Base-by-base conservation (phyloP, 345 rosid species). In the Eucalyptus rudis region DNA sequence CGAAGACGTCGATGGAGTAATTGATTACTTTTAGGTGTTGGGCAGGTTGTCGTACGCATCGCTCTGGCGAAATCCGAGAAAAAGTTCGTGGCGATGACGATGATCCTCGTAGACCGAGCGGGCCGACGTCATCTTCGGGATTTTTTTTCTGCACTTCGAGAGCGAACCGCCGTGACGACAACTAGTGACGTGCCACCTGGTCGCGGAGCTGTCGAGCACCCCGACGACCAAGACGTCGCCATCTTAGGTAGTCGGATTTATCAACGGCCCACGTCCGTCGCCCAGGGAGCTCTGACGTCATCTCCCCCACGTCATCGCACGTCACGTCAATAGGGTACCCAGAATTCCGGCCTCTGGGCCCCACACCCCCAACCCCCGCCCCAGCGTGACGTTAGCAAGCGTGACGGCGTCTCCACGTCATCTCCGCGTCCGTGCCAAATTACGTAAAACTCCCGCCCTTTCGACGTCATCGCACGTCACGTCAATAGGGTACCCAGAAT, bases 301-400 rank as follows among this genome's bases (percentile, higher is more conserved):
- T 0, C 44, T 1, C 0, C 4, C 27, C 15, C 36, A 76, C 83
- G 83, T 76, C 83, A 76, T 15, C 15, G 10, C 58, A 52, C 25
- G 25, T 52, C 10, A 1, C 58, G 25, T 52, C 58, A 7, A 20
- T 3, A 52, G 25, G 58, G 58, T 7, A 7, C 80, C 80, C 43
- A 16, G 3, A 68, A 68, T 19, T 36, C 14, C 5, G 3, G 15
- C 4, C 3, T 7, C 31, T 7, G 10, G 25, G 10, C 25, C 25
- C 58, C 56, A 52, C 54, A 16, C 20, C 54, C 54, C 54, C 3
- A 7, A 2, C 9, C 43, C 27, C 14, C 45, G 2, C 1, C 3
- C 19, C 3, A 1, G 12, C 9, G 47, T 76, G 47, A 76, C 84
- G 84, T 40, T 40, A 0, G 10, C 0, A 4, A 8, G 44, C 13